Evolutionary conservation across 2,329 filamentous ascomycete species (phyloP).

Genomic region (Phaeosphaeriaceae sp.): DNA sequence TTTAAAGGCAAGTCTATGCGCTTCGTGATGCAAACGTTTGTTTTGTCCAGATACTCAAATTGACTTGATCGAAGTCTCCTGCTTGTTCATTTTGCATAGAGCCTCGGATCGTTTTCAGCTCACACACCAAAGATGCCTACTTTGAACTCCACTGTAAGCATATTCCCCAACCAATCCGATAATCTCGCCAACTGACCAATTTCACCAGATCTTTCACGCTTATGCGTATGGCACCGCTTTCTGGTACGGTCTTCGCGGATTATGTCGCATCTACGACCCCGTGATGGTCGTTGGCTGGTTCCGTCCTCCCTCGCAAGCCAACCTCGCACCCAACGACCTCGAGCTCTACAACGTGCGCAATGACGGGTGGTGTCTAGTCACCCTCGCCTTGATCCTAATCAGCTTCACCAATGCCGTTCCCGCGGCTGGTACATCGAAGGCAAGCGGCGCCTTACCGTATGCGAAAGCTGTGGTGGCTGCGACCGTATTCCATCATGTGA

Average conservation of each 20-base stretch:
- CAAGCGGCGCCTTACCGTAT: conserved; percentile 17
- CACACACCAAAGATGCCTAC: conserved; percentile 14
- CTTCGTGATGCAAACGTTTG: too few species aligned
- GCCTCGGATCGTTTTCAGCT: not conserved
- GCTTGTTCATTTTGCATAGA: not conserved
- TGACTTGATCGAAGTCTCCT: too few species aligned
- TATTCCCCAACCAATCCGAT: not conserved
- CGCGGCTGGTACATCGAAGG: conserved; percentile 4
- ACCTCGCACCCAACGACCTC: conserved; percentile 30
- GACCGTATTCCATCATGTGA: conserved; percentile 31
- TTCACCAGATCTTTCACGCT: conserved; percentile 27
- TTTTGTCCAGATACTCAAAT: too few species aligned
- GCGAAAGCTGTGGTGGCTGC: conserved; percentile 30
- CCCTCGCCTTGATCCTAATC: conserved; percentile 31
- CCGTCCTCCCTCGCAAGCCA: conserved; percentile 30
- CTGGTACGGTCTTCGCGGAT: conserved; percentile 33
- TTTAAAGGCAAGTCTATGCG: not conserved
- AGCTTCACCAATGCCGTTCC: conserved; percentile 31
- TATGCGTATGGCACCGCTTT: conserved; percentile 36
- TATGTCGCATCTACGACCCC: conserved; percentile 32
- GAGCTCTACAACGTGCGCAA: conserved; percentile 33
- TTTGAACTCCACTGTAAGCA: conserved; percentile 19
- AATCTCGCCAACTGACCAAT: not conserved
- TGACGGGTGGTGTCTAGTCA: conserved; percentile 36
- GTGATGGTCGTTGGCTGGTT: conserved; percentile 36